These are phyloP conservation scores for Teunomyces atbi DNA, from an alignment of 805 yeast species.

Conservation along the genomic window DNA sequence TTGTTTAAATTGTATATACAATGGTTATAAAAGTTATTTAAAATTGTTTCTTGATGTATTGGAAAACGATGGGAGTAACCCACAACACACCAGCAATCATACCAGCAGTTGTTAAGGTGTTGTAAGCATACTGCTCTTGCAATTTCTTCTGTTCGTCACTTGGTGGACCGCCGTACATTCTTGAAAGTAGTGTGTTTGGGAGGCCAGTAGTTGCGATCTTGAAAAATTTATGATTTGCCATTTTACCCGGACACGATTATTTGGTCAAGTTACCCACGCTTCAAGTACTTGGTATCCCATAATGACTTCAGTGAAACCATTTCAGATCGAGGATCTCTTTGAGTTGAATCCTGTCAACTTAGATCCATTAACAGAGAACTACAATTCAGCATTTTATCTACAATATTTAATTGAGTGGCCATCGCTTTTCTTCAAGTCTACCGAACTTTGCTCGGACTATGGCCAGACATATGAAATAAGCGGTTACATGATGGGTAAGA, in stretches of 20 bases:
- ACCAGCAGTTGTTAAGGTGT: constrained; percentile 60
- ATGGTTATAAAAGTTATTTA: constrained; percentile 13
- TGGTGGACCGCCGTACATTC: constrained; percentile 51
- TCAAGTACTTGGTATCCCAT: background rate
- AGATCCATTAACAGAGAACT: constrained; percentile 91
- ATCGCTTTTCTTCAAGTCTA: constrained; percentile 76
- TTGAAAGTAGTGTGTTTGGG: background rate
- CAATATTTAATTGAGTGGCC: constrained; percentile 89
- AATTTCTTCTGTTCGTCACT: constrained; percentile 66
- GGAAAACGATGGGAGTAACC: constrained; percentile 54
- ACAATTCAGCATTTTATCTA: constrained; percentile 76
- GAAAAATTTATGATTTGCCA: background rate
- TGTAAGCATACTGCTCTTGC: constrained; percentile 61
- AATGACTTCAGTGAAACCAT: constrained; percentile 89
- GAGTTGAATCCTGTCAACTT: constrained; percentile 71
- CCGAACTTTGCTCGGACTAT: constrained; percentile 31
- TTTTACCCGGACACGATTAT: background rate
- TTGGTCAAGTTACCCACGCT: background rate
- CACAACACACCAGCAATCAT: constrained; percentile 65
- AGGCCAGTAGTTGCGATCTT: constrained; percentile 1
- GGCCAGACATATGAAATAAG: constrained; percentile 33
- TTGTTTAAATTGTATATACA: background rate
- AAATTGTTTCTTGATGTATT: constrained; percentile 51
- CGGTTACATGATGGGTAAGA: constrained; percentile 93
- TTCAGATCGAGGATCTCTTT: constrained; percentile 82